phyloP scores from a whole-genome alignment of 2,329 filamentous ascomycete genomes.

The Epichloe festucae region DNA sequence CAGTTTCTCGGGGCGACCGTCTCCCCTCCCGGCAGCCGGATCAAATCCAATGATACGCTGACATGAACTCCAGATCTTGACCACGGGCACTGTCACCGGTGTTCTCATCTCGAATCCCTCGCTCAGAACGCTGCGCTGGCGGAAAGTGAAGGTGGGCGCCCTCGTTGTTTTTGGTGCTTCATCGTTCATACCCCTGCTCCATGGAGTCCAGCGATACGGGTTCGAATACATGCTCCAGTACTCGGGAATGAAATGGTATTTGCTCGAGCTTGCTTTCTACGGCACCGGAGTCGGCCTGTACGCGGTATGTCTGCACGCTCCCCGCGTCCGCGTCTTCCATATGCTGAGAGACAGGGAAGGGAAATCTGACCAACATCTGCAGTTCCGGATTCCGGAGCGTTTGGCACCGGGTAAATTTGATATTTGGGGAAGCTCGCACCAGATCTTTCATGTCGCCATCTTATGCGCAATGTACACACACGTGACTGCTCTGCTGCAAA shows the following conservation, averaged over 20 bases:
- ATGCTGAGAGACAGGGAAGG: neutral
- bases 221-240: slow-evolving; percentile 9
- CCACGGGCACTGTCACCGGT: slow-evolving; percentile 2
- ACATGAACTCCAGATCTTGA: neutral
- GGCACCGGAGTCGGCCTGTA: slow-evolving; percentile 58
- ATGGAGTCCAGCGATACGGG: slow-evolving; percentile 8
- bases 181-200: slow-evolving; percentile 8
- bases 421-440: slow-evolving; percentile 76
- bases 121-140: slow-evolving; percentile 8
- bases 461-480: slow-evolving; percentile 10
- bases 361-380: neutral
- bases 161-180: slow-evolving; percentile 7
- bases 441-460: slow-evolving; percentile 65
- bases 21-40: neutral
- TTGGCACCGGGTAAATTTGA: slow-evolving; percentile 65
- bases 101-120: slow-evolving; percentile 7
- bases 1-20: neutral
- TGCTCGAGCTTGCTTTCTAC: slow-evolving; percentile 9
- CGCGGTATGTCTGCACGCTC: slow-evolving; percentile 39
- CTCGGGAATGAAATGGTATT: slow-evolving; percentile 8
- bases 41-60: neutral
- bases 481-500: slow-evolving; percentile 8
- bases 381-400: slow-evolving; percentile 66
- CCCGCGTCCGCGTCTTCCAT: neutral
- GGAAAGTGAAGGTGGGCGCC: slow-evolving; percentile 6